Base-by-base conservation (phyloP, 805 yeast species). In the Torulaspora franciscae region DNA sequence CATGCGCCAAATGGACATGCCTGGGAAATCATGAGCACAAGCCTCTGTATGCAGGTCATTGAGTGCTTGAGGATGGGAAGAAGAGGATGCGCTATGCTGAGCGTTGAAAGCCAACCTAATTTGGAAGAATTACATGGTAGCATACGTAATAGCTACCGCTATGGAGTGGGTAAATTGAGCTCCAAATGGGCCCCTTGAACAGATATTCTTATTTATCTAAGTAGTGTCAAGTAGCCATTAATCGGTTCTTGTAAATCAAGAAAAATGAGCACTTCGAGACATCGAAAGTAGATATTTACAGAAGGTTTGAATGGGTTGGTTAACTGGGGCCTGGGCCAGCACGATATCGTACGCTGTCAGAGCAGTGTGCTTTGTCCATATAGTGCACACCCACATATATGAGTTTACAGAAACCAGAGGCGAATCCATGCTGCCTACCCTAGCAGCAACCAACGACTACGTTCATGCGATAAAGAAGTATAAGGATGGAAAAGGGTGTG, bases 341-440 rank as follows among this genome's bases (percentile, higher is more conserved):
- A 69, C 74, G 2, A 41, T 68, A n/a, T 67, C 77, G n/a, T 74
- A 78, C 70, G 71, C 79, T 1, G 40, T 79, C 7, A 64, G 85
- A 25, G 79, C 81, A 3, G 81, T 84, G 3, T 83, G 88, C 49
- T 69, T 75, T 1, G 59, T 75, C 10, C 97, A 90, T 64, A 68
- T 89, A 8, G 60, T 82, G 7, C 85, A 79, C 51, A 79, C 79
- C 32, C 76, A 81, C 58, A 65, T 83, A 13, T 83, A 79, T 58
- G 95, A 86, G 58, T 79, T 83, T 61, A 76, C 89, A 6, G 88
- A 81, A 56, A 87, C 98, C 0, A 71, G 81, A 51, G 99, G 99
- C 1, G 97, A 89, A 59, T 85, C 95, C 23, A 93, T 93, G 99
- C 73, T 93, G 32, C 97, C 98, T 0, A 89, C 98, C 0, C 66